Base-by-base conservation (phyloP, 1,284 basidiomycete species). In the Rhodotorula mucilaginosa region DNA sequence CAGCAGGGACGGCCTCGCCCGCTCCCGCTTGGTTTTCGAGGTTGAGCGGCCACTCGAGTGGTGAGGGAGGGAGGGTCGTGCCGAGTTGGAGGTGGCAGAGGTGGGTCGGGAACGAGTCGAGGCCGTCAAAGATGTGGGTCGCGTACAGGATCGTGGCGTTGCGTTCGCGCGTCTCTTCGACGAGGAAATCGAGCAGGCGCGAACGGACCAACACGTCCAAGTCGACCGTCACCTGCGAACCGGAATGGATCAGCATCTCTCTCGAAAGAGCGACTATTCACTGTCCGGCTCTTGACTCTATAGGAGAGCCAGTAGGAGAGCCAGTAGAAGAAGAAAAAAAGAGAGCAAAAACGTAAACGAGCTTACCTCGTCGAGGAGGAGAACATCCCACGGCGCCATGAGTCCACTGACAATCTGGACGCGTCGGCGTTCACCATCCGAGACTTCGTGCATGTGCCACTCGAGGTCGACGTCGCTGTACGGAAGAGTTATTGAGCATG, bases 341-440 rank as follows among this genome's bases (percentile, higher is more conserved):
- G n/a, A n/a, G n/a, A n/a, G 49, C 34, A 34, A 7, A 34, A 34
- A 34, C 34, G n/a, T 39, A 57, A 44, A 64, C 21, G n/a, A n/a
- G 21, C 21, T 66, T 70, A 83, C 94, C 84, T 99, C 97, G 79
- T 99, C 96, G 13, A 99, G 86, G 7, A 99, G 84, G 7, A 99
- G 83, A 29, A 99, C 86, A 77, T 97, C 90, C 93, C 94, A 99
- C 49, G 92, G 89, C 34, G 86, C 86, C 97, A 99, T 99, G 34
- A 99, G 85, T 3, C 97, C 97, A 86, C 97, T 96, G 76, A 92
- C 93, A 34, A 99, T 88, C 82, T 99, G 97, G 6, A 99, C 94
- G 2, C 92, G 83, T 46, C 97, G 86, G 49, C 96, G 86, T 83
- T 99, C 97, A 58, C 97, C 97, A 80, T 99, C 97, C 23, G 92